These are phyloP conservation scores for Colletotrichum eremochloae DNA, from an alignment of 2,329 filamentous ascomycete genomes.

Conservation along the genomic window DNA sequence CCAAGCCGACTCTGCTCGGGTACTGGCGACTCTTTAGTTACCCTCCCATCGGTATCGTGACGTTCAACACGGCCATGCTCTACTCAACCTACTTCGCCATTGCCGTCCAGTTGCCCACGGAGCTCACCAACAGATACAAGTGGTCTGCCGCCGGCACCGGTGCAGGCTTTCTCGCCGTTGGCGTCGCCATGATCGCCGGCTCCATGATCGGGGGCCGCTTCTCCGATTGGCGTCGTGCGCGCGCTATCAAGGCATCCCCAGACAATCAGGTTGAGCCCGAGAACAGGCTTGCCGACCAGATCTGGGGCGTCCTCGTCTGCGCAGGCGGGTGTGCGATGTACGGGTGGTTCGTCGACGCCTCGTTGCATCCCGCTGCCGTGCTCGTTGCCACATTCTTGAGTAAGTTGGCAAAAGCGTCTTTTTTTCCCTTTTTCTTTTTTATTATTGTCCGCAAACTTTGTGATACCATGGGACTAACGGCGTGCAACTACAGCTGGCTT, in stretches of 20 bases:
- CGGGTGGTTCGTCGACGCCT: constrained; percentile 54
- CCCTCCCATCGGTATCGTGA: constrained; percentile 51
- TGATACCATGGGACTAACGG: constrained; percentile 7
- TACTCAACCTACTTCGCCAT: constrained; percentile 52
- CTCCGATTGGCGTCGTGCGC: constrained; percentile 53
- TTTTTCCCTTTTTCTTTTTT: too few relatives aligned
- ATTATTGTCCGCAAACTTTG: background rate
- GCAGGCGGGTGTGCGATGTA: constrained; percentile 55
- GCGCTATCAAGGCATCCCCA: constrained; percentile 33
- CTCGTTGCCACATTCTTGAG: constrained; percentile 50
- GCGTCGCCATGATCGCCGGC: constrained; percentile 47
- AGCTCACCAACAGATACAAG: constrained; percentile 50
- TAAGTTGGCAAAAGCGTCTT: constrained; percentile 27
- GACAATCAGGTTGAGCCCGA: constrained; percentile 51
- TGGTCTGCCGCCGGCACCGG: constrained; percentile 53
- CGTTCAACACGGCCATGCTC: constrained; percentile 51
- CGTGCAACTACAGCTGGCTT: constrained; percentile 48
- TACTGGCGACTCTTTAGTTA: constrained; percentile 50
- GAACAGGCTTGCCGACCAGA: constrained; percentile 54
- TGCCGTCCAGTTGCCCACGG: constrained; percentile 48
- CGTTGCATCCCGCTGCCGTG: constrained; percentile 48
- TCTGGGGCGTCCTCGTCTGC: constrained; percentile 55
- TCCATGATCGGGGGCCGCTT: constrained; percentile 54
- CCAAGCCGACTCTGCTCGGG: constrained; percentile 47
- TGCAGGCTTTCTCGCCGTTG: constrained; percentile 51